A percentile compares a stretch with the other conserved stretches of the same genome.
Conservation (phyloP, 176 grass and related monocot genomes). For the Stipa capillata region DNA sequence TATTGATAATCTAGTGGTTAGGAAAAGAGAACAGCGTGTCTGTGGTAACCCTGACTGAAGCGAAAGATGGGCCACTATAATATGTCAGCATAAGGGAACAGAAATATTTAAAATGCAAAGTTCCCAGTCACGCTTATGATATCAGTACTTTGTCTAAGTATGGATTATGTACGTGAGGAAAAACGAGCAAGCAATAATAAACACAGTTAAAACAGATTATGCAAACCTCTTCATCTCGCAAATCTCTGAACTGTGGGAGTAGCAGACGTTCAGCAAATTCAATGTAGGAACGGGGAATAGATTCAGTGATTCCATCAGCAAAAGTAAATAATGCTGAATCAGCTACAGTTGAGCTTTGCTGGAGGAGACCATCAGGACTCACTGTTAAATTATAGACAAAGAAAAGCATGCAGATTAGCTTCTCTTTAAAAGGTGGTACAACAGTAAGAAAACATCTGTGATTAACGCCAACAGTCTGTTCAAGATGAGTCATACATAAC, state of each 20-base stretch:
- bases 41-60: neutral
- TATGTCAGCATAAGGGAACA: neutral
- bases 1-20: neutral
- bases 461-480: neutral
- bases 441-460: neutral
- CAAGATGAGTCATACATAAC: neutral
- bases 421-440: neutral
- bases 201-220: neutral
- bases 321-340: constrained; percentile 71
- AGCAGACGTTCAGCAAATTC: constrained; percentile 89
- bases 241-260: constrained; percentile 75
- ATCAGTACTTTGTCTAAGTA: neutral
- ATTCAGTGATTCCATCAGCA: constrained; percentile 66
- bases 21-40: neutral
- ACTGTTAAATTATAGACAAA: constrained; percentile 43
- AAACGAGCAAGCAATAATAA: neutral
- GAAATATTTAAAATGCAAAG: neutral
- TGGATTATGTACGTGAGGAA: neutral
- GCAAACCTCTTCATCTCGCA: constrained; percentile 59
- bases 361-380: constrained; percentile 89
- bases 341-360: constrained; percentile 96
- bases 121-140: neutral
- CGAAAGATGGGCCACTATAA: neutral
- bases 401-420: neutral
- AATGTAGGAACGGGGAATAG: constrained; percentile 79